These are phyloP conservation scores for Ophiostoma himal-ulmi DNA, from an alignment of 2,329 filamentous ascomycete species.

Conservation along the genomic window DNA sequence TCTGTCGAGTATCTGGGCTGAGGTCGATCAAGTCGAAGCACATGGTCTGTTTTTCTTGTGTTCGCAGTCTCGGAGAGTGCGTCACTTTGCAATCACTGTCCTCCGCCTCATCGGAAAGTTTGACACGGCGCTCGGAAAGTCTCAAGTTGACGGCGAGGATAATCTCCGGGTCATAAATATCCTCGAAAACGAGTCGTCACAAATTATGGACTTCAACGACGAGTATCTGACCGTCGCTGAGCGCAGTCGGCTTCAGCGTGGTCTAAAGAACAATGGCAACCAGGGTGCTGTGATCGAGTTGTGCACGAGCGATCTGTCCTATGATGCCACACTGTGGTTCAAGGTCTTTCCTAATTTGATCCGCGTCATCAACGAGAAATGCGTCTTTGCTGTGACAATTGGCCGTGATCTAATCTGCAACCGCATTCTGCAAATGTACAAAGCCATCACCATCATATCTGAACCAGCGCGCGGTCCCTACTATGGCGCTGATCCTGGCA, in stretches of 20 bases:
- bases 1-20: constrained; percentile 78
- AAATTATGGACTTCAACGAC: constrained; percentile 87
- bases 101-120: constrained; percentile 90
- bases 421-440: constrained; percentile 87
- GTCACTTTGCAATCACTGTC: constrained; percentile 86
- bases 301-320: constrained; percentile 90
- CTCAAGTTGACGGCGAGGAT: constrained; percentile 50
- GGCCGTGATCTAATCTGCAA: constrained; percentile 90
- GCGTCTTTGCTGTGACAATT: constrained; percentile 83
- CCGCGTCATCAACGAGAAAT: constrained; percentile 81
- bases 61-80: constrained; percentile 85
- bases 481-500: constrained; percentile 56
- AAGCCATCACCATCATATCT: constrained; percentile 69
- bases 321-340: constrained; percentile 93
- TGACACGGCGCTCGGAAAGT: constrained; percentile 77
- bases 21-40: constrained; percentile 94
- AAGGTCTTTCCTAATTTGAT: constrained; percentile 97
- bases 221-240: constrained; percentile 89
- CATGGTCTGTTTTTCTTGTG: constrained; percentile 96
- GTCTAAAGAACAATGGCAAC: constrained; percentile 75
- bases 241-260: constrained; percentile 82
- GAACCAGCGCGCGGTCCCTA: constrained; percentile 63
- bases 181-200: constrained; percentile 79
- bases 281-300: constrained; percentile 86
- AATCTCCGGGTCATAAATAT: constrained; percentile 73